A percentile compares a stretch with the other conserved stretches of the same genome.
Conservation (phyloP, 1,284 basidiomycete species). For the Lentinula novae-zelandiae region DNA sequence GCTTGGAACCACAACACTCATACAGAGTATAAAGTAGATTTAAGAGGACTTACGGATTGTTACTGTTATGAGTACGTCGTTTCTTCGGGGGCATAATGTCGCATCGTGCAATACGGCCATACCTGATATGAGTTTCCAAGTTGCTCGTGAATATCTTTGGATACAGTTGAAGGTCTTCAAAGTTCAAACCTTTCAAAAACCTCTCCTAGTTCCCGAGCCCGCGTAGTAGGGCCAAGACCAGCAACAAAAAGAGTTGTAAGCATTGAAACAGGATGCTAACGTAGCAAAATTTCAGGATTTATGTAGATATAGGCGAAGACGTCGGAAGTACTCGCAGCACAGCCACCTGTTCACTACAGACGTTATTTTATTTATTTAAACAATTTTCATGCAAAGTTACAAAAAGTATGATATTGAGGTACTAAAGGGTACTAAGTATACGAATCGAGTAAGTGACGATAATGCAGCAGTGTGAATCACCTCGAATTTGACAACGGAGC, state of each 20-base stretch:
- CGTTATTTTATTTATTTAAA: neutral
- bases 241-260: conserved; percentile 85
- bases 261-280: conserved; percentile 30
- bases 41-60: conserved; percentile 69
- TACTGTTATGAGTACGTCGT: conserved; percentile 52
- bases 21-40: conserved; percentile 22
- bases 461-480: neutral
- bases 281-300: neutral
- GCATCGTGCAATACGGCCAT: conserved; percentile 76
- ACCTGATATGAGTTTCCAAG: conserved; percentile 38
- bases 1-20: conserved; percentile 19
- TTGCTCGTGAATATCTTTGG: too few relatives aligned
- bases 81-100: conserved; percentile 77
- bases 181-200: conserved; percentile 74
- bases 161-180: too few relatives aligned
- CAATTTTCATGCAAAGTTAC: neutral
- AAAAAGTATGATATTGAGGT: neutral
- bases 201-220: conserved; percentile 78
- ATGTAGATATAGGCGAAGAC: neutral
- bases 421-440: neutral
- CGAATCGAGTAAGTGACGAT: neutral
- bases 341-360: neutral
- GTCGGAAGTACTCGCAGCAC: neutral
- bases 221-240: conserved; percentile 75
- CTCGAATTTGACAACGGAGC: neutral